Percentiles rank a stretch among this genome's conserved stretches.
These are phyloP conservation scores for Fusarium floridanum DNA, from an alignment of 2,329 filamentous ascomycete genomes.

Conservation along the genomic window DNA sequence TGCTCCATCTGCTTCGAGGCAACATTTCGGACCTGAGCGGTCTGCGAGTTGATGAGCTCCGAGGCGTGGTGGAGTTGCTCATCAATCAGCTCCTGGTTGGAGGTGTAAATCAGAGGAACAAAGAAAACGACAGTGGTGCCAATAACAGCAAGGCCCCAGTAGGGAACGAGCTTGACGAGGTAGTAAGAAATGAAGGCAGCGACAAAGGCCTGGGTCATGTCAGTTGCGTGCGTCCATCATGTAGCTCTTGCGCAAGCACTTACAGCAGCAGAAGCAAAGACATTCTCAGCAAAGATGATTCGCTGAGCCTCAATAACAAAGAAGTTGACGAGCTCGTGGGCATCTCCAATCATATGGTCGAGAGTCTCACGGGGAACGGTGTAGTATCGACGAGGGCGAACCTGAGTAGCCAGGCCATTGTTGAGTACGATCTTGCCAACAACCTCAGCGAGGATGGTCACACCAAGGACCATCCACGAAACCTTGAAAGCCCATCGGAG, in stretches of 20 bases:
- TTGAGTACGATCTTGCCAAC: slow-evolving; percentile 72
- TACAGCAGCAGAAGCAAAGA: slow-evolving; percentile 71
- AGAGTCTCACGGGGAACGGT: slow-evolving; percentile 73
- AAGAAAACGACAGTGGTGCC: slow-evolving; percentile 71
- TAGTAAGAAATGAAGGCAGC: slow-evolving; percentile 75
- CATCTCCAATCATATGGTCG: slow-evolving; percentile 71
- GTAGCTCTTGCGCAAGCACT: slow-evolving; percentile 50
- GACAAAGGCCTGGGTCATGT: slow-evolving; percentile 64
- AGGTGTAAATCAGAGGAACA: slow-evolving; percentile 72
- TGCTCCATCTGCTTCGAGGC: slow-evolving; percentile 75
- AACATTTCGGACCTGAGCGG: slow-evolving; percentile 70
- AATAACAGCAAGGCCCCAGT: slow-evolving; percentile 76
- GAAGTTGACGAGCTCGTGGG: slow-evolving; percentile 79
- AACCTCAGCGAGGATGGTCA: slow-evolving; percentile 72
- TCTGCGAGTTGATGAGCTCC: slow-evolving; percentile 72
- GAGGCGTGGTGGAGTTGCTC: slow-evolving; percentile 69
- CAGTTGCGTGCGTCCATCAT: slow-evolving; percentile 17
- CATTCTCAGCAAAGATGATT: slow-evolving; percentile 76
- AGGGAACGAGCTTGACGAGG: slow-evolving; percentile 76
- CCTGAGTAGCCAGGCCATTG: slow-evolving; percentile 73
- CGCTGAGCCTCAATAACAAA: slow-evolving; percentile 78
- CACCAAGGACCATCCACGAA: slow-evolving; percentile 71
- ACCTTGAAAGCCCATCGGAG: slow-evolving; percentile 75
- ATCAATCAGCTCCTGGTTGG: slow-evolving; percentile 79
- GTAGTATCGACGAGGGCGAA: slow-evolving; percentile 77